phyloP scores from a whole-genome alignment of 495 filamentous ascomycete genomes.

The Aspergillus wentii region DNA sequence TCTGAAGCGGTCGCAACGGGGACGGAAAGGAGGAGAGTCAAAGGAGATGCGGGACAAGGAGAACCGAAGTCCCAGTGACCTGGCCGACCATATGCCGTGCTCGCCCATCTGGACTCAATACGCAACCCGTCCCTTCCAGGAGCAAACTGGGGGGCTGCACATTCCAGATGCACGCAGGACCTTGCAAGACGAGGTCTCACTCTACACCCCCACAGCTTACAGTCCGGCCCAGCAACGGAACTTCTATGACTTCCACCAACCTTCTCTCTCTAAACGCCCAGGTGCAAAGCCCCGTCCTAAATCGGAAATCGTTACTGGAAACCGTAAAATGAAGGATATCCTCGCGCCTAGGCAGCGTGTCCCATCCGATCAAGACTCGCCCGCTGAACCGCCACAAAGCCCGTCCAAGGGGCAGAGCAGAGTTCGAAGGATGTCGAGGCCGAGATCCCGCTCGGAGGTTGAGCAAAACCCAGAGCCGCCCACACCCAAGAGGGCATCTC shows the following conservation, averaged over 20 bases:
- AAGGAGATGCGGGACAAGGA: constrained; percentile 66
- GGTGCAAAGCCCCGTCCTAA: constrained; percentile 46
- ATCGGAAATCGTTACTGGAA: constrained; percentile 41
- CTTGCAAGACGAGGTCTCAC: constrained; percentile 53
- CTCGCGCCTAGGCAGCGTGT: constrained; percentile 19
- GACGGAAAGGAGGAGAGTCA: constrained; percentile 31
- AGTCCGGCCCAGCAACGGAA: constrained; percentile 62
- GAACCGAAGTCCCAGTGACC: constrained; percentile 55
- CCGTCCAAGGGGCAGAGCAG: constrained; percentile 15
- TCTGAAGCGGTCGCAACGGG: constrained; percentile 39
- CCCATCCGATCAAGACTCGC: constrained; percentile 18
- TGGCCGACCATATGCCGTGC: constrained; percentile 42
- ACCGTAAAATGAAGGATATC: constrained; percentile 34
- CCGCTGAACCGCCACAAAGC: constrained; percentile 7
- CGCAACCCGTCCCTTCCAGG: constrained; percentile 39
- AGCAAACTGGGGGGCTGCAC: constrained; percentile 27
- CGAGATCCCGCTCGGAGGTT: constrained; percentile 16
- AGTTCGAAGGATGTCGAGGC: constrained; percentile 14
- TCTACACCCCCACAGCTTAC: constrained; percentile 59
- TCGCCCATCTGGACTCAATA: constrained; percentile 81
- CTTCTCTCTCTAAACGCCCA: constrained; percentile 42
- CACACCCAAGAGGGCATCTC: constrained; percentile 39
- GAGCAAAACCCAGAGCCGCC: constrained; percentile 20
- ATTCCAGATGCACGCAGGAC: constrained; percentile 36
- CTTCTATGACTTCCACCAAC: constrained; percentile 54